Evolutionary conservation across 1,284 basidiomycete species (phyloP), one percentile per base, ranked within the genome.

Genomic region (Psilocybe mexicana): DNA sequence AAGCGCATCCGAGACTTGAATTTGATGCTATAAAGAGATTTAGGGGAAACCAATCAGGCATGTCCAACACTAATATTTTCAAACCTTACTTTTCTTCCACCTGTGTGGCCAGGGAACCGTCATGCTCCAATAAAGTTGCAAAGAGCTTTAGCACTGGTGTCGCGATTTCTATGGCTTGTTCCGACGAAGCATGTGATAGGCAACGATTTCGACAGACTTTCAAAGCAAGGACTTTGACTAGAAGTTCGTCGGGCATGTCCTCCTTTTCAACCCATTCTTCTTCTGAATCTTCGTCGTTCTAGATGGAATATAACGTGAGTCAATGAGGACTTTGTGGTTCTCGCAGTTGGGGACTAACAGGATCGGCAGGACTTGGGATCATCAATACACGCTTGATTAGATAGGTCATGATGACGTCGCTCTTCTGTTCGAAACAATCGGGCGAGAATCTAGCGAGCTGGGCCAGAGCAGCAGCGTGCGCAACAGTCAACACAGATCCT

Each of bases 121-220:
- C 79, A 60, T 86, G 74, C 40, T 85, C 81, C 14, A 96, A 71
- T 11, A 95, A 67, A 1, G 85, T 82, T 6, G 82, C 78, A 46
- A 95, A 76, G 78, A 96, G 82, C 67, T 86, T 88, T 18, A 96
- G 70, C 2, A 90, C 88, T 0, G 93, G 93, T 1, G 78, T 79
- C 0, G 88, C 84, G 43, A 92, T 81, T 25, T 88, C 84, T 36
- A 84, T 61, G 1, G 90, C 87, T 1, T 83, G 79, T 6, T 85
- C 81, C 2, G 80, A 74, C 1, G 76, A 67, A 0, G 84, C 85
- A 67, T 89, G 87, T 0, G 88, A 84, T 11, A 95, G 76, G 67
- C 88, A 87, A 14, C 93, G 85, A 70, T 93, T 88, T 25, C 91
- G 82, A 67, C 87, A 87, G 2, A 95, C 80, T 70, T 96, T 93